Conservation (phyloP, 2,329 filamentous ascomycete genomes). For the Stenocarpella maydis region DNA sequence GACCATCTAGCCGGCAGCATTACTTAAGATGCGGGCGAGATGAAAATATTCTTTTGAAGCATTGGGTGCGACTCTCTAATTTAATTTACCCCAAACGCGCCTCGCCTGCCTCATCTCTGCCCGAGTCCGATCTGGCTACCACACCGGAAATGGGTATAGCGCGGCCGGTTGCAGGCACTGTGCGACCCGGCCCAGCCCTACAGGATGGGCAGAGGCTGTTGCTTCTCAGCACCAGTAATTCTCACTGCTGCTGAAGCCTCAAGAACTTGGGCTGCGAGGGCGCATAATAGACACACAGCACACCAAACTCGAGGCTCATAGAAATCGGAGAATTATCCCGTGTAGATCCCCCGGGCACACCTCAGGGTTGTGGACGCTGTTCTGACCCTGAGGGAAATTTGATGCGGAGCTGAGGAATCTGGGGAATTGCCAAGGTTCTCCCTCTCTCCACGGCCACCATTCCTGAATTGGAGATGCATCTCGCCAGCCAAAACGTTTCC, state of each 20-base stretch:
- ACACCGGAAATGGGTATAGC: not conserved
- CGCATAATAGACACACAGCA: not conserved
- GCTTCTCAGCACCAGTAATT: not conserved
- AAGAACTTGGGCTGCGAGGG: not conserved
- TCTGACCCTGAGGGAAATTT: conserved; percentile 10
- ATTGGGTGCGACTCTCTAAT: conserved; percentile 2
- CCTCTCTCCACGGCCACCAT: conserved; percentile 17
- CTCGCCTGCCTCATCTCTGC: conserved; percentile 25
- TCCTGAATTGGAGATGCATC: conserved; percentile 1
- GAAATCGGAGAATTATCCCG: conserved; percentile 23
- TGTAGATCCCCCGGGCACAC: conserved; percentile 9
- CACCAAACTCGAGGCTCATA: conserved; percentile 1
- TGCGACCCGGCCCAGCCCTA: conserved; percentile 23
- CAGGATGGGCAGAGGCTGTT: not conserved
- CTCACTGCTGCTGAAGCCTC: not conserved
- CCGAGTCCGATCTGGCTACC: conserved; percentile 14
- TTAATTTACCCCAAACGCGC: conserved; percentile 33
- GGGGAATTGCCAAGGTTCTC: conserved; percentile 22
- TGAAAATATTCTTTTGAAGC: conserved; percentile 23
- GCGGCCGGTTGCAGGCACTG: conserved; percentile 30
- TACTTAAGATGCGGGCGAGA: not conserved
- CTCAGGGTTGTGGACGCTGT: conserved; percentile 17
- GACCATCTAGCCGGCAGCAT: not conserved
- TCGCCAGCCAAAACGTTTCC: conserved; percentile 7
- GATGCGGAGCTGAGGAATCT: conserved; percentile 21